Conservation (phyloP, 2,329 filamentous ascomycete genomes). For the Neophaeococcomyces mojaviensis region DNA sequence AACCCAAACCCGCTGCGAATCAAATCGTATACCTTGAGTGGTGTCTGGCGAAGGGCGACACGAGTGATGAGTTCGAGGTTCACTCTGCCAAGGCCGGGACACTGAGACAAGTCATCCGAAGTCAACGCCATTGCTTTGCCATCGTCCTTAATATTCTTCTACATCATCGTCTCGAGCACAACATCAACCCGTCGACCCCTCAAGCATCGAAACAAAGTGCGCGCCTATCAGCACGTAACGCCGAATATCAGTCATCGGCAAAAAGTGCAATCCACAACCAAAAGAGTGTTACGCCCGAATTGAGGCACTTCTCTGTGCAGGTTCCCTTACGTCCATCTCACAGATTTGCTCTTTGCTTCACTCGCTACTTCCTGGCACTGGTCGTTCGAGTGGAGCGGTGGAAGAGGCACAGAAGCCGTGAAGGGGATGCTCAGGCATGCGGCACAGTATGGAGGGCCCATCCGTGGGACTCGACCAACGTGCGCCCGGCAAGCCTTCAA, state of each 20-base stretch:
- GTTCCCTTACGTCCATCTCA: too few relatives aligned
- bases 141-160: background rate
- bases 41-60: too few relatives aligned
- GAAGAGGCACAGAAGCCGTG: background rate
- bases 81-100: background rate
- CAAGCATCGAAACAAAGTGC: too few relatives aligned
- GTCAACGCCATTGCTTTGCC: background rate
- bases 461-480: constrained; percentile 5
- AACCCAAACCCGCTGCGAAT: too few relatives aligned
- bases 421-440: constrained; percentile 22
- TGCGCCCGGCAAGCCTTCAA: background rate
- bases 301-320: too few relatives aligned
- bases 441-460: constrained; percentile 15
- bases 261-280: too few relatives aligned
- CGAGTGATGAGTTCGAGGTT: background rate
- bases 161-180: too few relatives aligned
- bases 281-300: too few relatives aligned
- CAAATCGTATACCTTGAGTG: too few relatives aligned
- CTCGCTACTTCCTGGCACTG: too few relatives aligned
- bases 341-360: too few relatives aligned
- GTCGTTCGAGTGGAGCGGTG: background rate
- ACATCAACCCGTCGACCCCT: too few relatives aligned
- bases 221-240: background rate
- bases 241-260: background rate
- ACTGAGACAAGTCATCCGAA: background rate